Evolutionary conservation across 2,329 filamentous ascomycete species (phyloP).

Genomic region (Epichloe elymi): DNA sequence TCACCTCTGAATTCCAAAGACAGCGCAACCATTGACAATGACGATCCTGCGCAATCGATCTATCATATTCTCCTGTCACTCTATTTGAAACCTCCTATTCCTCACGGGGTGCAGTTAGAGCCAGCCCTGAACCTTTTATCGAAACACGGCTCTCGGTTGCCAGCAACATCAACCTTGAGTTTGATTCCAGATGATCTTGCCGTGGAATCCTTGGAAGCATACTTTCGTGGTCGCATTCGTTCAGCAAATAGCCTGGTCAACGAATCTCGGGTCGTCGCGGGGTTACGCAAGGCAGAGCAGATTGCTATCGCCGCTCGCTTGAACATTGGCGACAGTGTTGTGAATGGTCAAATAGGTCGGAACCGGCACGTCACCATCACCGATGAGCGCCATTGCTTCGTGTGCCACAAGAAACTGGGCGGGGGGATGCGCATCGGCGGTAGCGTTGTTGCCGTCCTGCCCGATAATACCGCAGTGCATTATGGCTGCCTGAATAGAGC

Average conservation of each 20-base stretch:
- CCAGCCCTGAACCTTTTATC: slow-evolving; percentile 82
- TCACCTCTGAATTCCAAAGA: slow-evolving; percentile 21
- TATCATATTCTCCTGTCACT: slow-evolving; percentile 85
- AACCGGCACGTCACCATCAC: slow-evolving; percentile 62
- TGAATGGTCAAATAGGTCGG: slow-evolving; percentile 36
- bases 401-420: slow-evolving; percentile 87
- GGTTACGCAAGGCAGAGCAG: slow-evolving; percentile 64
- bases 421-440: slow-evolving; percentile 75
- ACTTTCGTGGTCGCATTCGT: slow-evolving; percentile 84
- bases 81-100: slow-evolving; percentile 69
- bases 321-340: slow-evolving; percentile 55
- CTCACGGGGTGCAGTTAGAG: slow-evolving; percentile 56
- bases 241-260: slow-evolving; percentile 72
- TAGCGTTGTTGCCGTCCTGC: slow-evolving; percentile 80
- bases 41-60: slow-evolving; percentile 57
- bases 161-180: slow-evolving; percentile 71
- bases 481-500: slow-evolving; percentile 57
- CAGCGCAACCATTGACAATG: slow-evolving; percentile 22
- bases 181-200: slow-evolving; percentile 74
- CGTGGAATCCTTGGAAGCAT: slow-evolving; percentile 68
- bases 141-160: slow-evolving; percentile 81
- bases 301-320: slow-evolving; percentile 64
- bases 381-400: slow-evolving; percentile 80
- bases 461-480: slow-evolving; percentile 71
- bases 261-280: slow-evolving; percentile 63